These are phyloP conservation scores for Wickerhamiella shivajii DNA, from an alignment of 805 yeast genomes.

Conservation along the genomic window DNA sequence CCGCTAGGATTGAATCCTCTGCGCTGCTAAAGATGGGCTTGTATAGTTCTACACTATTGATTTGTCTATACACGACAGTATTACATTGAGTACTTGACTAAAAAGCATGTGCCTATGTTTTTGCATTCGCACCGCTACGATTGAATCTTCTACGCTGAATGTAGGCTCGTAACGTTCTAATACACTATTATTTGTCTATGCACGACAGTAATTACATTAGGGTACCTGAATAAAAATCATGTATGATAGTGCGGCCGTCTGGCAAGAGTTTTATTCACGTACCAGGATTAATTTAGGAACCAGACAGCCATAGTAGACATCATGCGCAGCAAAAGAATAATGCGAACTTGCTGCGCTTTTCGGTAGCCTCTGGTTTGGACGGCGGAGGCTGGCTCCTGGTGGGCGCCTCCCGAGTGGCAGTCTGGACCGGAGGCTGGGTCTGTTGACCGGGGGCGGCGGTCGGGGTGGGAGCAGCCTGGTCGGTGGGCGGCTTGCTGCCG, in stretches of 20 bases:
- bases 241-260: neutral
- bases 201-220: too few species aligned
- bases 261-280: neutral
- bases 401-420: slow-evolving; percentile 3
- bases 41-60: too few species aligned
- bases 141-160: neutral
- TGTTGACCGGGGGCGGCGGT: slow-evolving; percentile 1
- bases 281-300: neutral
- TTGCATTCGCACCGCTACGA: neutral
- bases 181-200: too few species aligned
- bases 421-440: slow-evolving; percentile 1
- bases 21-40: neutral
- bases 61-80: neutral
- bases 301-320: neutral
- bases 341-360: slow-evolving; percentile 4
- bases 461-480: neutral
- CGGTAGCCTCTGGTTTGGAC: slow-evolving; percentile 1
- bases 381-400: slow-evolving; percentile 6
- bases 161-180: too few species aligned
- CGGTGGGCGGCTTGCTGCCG: neutral
- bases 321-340: slow-evolving; percentile 6
- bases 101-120: neutral
- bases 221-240: neutral
- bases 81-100: neutral
- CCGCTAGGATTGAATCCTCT: neutral